Evolutionary conservation across 768 basidiomycete species (phyloP), one percentile per base, ranked within the genome.

Genomic region (Kwoniella europaea): DNA sequence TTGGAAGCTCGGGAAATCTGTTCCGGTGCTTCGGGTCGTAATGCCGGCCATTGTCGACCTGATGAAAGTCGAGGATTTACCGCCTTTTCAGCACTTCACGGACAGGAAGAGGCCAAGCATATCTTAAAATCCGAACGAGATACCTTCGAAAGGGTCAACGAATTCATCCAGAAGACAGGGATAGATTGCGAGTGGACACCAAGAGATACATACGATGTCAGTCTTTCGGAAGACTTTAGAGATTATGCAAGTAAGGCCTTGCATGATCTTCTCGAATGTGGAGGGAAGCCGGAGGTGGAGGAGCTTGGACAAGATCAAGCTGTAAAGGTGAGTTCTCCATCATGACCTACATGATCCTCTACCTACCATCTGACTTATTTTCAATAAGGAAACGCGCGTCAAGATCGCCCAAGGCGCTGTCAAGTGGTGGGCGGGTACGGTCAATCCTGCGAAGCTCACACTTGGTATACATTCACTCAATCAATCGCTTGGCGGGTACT

Each of bases 1-100:
- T 82, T 97, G 10, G 94, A 96, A 78, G 94, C 93, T 4, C 85
- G 94, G 75, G 90, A 92, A 58, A 69, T 73, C n/a, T 77, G 73
- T 43, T 80, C 79, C 2, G 81, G 81, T 10, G 81, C 77, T 91
- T 94, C 82, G 91, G 93, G 93, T 24, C 84, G 91, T 43, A 74
- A 86, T 59, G 76, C 71, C 43, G 82, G 71, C 58, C 81, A 71
- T 74, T 81, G 68, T 75, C 69, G 80, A 58, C 78, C 75, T 15
- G 72, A 66, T 68, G 68, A 54, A 52, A 62, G 43, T n/a, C 46
- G 67, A 55, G 73, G 75, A 0, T 69, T 75, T n/a, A 62, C 63
- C 12, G 53, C 56, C 0, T 76, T 72, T 44, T 16, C 80, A 90
- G 90, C 90, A 4, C 55, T 76, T 16, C 78, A 79, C 58, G 79